These are phyloP conservation scores for Glaciozyma antarctica DNA, from an alignment of 768 basidiomycete genomes.

Conservation along the genomic window DNA sequence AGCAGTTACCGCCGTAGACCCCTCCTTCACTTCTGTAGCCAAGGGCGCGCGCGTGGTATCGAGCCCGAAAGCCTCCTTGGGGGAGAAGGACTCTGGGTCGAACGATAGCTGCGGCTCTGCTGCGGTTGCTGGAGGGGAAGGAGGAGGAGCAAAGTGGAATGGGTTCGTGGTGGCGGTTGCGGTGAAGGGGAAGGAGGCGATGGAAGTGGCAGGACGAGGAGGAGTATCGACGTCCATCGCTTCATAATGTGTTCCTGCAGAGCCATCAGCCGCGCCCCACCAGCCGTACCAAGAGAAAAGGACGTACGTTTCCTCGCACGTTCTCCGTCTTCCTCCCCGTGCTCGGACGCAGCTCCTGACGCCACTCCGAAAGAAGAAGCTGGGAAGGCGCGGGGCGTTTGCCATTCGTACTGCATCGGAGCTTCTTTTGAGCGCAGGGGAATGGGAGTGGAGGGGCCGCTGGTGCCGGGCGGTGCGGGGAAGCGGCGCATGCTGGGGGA, in stretches of 20 bases:
- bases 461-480: no score
- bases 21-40: background rate
- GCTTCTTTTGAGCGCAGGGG: conserved; percentile 57
- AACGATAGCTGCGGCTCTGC: background rate
- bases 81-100: conserved; percentile 5
- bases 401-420: conserved; percentile 75
- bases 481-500: no score
- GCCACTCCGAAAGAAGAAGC: background rate
- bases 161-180: conserved; percentile 2
- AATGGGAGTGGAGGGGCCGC: no score
- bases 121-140: background rate
- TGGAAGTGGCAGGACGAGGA: conserved; percentile 3
- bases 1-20: background rate
- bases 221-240: conserved; percentile 32
- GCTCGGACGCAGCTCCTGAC: background rate
- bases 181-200: conserved; percentile 4
- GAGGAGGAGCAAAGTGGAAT: conserved; percentile 4
- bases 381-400: conserved; percentile 31
- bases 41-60: background rate
- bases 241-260: conserved; percentile 28
- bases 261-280: background rate
- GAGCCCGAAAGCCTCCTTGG: conserved; percentile 17
- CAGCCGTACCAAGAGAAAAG: background rate
- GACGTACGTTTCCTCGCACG: conserved; percentile 22
- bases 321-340: conserved; percentile 4